phyloP scores from a whole-genome alignment of 176 grass and related monocot species.

The Ampelocalamus luodianensis region DNA sequence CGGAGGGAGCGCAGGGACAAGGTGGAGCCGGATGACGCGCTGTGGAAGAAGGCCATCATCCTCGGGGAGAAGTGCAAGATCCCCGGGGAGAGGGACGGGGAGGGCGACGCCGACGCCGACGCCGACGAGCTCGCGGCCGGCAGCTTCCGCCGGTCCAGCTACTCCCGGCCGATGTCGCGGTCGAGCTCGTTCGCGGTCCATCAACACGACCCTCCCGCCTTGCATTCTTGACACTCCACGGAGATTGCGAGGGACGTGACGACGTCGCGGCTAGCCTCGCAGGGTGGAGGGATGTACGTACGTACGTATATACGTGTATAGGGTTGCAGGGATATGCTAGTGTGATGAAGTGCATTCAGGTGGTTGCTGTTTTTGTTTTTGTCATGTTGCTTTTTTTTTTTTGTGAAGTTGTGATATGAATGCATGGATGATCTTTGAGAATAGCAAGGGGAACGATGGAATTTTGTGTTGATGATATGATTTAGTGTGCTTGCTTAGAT shows the following conservation, averaged over 20 bases:
- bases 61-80: slow-evolving; percentile 80
- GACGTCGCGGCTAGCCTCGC: background rate
- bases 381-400: background rate
- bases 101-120: slow-evolving; percentile 51
- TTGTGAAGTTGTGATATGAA: background rate
- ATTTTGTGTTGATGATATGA: background rate
- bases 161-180: slow-evolving; percentile 63
- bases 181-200: slow-evolving; percentile 60
- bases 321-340: slow-evolving; percentile 7
- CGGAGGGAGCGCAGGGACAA: slow-evolving; percentile 62
- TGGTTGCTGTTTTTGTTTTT: background rate
- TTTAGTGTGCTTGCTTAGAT: background rate
- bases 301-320: background rate
- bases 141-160: slow-evolving; percentile 52
- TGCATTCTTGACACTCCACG: slow-evolving; percentile 28
- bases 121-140: slow-evolving; percentile 57
- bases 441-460: background rate
- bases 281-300: background rate
- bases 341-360: slow-evolving; percentile 17
- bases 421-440: background rate
- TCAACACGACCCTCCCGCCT: slow-evolving; percentile 29
- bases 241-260: background rate
- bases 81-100: slow-evolving; percentile 68
- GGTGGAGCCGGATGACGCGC: slow-evolving; percentile 63
- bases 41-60: slow-evolving; percentile 96